Percentiles rank a stretch among this genome's conserved stretches.
Conservation (phyloP, 805 yeast species). For the Myxozyma monticola region DNA sequence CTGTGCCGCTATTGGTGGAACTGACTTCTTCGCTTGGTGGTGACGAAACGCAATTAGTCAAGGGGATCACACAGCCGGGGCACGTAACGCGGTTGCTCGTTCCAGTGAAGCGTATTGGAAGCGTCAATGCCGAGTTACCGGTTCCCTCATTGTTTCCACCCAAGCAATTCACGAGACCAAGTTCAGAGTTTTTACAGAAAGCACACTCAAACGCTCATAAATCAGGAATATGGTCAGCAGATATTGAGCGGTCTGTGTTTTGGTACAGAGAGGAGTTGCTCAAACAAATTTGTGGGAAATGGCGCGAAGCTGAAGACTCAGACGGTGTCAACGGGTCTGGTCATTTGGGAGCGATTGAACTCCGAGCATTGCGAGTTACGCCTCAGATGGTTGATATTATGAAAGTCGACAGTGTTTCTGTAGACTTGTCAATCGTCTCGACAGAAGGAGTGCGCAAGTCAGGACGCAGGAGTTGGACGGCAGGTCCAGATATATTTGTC, state of each 20-base stretch:
- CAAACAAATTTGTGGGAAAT: constrained; percentile 58
- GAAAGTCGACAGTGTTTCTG: constrained; percentile 49
- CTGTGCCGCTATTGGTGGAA: constrained; percentile 45
- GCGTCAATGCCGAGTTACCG: constrained; percentile 8
- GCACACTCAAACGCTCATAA: background rate
- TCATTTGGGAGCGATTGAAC: constrained; percentile 59
- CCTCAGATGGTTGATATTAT: constrained; percentile 59
- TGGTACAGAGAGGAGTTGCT: constrained; percentile 79
- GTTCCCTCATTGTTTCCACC: constrained; percentile 25
- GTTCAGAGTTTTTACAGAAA: background rate
- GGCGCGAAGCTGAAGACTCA: constrained; percentile 45
- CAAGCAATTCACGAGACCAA: constrained; percentile 19
- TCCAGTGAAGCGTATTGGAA: constrained; percentile 57
- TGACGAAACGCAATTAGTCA: background rate
- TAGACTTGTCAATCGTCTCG: constrained; percentile 31
- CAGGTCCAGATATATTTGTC: constrained; percentile 14
- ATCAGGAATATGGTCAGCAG: constrained; percentile 6
- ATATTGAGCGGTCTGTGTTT: constrained; percentile 50
- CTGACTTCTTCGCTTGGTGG: constrained; percentile 15
- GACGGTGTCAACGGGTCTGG: background rate
- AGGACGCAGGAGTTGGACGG: constrained; percentile 23
- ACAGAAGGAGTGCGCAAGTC: constrained; percentile 1
- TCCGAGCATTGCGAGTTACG: constrained; percentile 64
- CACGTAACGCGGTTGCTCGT: constrained; percentile 62
- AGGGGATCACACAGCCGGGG: constrained; percentile 43